Conservation (phyloP, 805 yeast genomes). For the Metschnikowia lachancei region DNA sequence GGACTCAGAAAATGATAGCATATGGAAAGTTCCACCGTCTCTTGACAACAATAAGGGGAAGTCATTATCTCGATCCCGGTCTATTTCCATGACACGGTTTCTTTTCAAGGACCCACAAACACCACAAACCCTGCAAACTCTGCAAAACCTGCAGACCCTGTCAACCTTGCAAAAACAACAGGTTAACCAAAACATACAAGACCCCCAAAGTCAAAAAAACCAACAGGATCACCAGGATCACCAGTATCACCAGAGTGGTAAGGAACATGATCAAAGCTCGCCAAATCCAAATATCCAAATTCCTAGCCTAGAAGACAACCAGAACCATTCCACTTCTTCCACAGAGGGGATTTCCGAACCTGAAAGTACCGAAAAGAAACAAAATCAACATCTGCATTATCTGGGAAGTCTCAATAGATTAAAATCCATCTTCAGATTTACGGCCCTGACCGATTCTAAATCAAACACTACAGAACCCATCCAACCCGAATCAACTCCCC, state of each 20-base stretch:
- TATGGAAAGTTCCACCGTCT: slow-evolving; percentile 18
- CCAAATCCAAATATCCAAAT: too few relatives aligned
- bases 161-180: too few relatives aligned
- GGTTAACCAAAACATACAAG: too few relatives aligned
- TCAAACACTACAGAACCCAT: background rate
- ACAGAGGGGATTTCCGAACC: background rate
- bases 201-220: too few relatives aligned
- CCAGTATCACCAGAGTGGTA: background rate
- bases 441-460: slow-evolving; percentile 16
- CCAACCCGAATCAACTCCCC: background rate
- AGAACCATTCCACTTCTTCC: background rate
- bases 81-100: slow-evolving; percentile 29
- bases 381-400: background rate
- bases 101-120: slow-evolving; percentile 20
- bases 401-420: slow-evolving; percentile 1
- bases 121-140: too few relatives aligned
- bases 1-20: slow-evolving; percentile 15
- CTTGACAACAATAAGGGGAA: slow-evolving; percentile 10
- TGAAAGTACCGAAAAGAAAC: slow-evolving; percentile 3
- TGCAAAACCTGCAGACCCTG: too few relatives aligned
- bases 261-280: background rate
- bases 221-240: slow-evolving; percentile 14
- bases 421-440: slow-evolving; percentile 9
- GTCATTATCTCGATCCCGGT: slow-evolving; percentile 20
- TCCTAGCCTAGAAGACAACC: too few relatives aligned